These are phyloP conservation scores for Zygnema circumcarinatum DNA, from an alignment of 139 green algal genomes.

Conservation along the genomic window DNA sequence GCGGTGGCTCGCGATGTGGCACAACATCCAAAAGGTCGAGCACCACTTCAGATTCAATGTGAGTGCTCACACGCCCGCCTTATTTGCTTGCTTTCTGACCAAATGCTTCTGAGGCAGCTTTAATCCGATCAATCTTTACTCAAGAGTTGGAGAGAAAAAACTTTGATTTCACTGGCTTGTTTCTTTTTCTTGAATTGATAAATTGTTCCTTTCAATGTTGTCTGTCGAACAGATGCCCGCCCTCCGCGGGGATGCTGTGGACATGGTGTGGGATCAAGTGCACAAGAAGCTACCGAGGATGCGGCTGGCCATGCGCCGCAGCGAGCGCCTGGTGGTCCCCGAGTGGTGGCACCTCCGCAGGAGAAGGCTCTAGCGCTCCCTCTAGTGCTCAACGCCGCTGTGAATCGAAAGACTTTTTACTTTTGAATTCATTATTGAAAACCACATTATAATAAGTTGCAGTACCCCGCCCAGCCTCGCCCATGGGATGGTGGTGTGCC, in stretches of 20 bases:
- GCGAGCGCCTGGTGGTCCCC: neutral
- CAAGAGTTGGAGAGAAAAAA: neutral
- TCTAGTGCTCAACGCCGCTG: too few relatives aligned
- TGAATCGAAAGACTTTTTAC: too few relatives aligned
- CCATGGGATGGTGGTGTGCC: too few relatives aligned
- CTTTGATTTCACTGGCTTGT: neutral
- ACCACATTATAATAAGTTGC: too few relatives aligned
- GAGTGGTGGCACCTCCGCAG: neutral
- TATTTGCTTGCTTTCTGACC: too few relatives aligned
- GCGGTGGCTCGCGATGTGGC: constrained; percentile 26
- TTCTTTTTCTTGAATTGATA: neutral
- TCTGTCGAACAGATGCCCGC: neutral
- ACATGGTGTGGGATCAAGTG: constrained; percentile 36
- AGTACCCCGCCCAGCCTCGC: too few relatives aligned
- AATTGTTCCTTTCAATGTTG: neutral
- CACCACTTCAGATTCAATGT: constrained; percentile 42
- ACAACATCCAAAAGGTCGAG: constrained; percentile 1
- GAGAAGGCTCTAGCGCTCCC: too few relatives aligned
- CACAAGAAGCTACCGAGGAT: constrained; percentile 29
- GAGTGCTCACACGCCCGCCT: too few relatives aligned
- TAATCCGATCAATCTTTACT: neutral
- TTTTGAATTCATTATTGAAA: too few relatives aligned
- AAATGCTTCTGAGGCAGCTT: neutral
- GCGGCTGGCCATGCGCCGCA: neutral
- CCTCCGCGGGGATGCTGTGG: constrained; percentile 13